Evolutionary conservation across 768 basidiomycete species (phyloP).

Genomic region (Suillus paluster): DNA sequence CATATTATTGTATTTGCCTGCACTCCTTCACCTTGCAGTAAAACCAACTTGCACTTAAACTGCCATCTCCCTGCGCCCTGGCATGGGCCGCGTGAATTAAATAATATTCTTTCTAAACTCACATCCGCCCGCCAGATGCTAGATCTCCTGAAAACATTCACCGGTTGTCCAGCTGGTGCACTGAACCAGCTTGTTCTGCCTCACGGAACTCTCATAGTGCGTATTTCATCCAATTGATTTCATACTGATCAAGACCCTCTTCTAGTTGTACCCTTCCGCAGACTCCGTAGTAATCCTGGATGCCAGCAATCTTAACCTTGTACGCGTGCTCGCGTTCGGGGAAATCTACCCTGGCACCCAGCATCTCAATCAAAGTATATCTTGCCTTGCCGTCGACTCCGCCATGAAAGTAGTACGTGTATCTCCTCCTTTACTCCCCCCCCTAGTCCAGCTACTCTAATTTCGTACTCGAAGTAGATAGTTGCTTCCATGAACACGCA

Average conservation of each 20-base stretch:
- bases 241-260: slow-evolving; percentile 4
- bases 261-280: slow-evolving; percentile 72
- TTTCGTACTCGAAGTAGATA: slow-evolving; percentile 50
- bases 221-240: slow-evolving; percentile 22
- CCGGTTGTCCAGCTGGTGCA: slow-evolving; percentile 55
- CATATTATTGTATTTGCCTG: background rate
- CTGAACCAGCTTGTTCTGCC: slow-evolving; percentile 63
- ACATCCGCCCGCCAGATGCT: slow-evolving; percentile 43
- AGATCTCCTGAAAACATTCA: slow-evolving; percentile 48
- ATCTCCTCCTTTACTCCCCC: slow-evolving; percentile 6
- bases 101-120: background rate
- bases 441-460: slow-evolving; percentile 12
- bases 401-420: slow-evolving; percentile 79
- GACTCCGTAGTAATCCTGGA: slow-evolving; percentile 73
- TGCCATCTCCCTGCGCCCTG: background rate
- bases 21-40: slow-evolving; percentile 2
- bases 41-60: background rate
- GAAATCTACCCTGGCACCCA: slow-evolving; percentile 75
- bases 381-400: slow-evolving; percentile 71
- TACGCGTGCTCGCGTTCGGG: slow-evolving; percentile 77
- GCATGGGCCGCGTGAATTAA: background rate
- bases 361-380: slow-evolving; percentile 49
- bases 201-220: slow-evolving; percentile 61
- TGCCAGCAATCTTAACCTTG: slow-evolving; percentile 65
- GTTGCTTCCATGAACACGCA: slow-evolving; percentile 70